These are phyloP conservation scores for Suillus sp. DNA, from an alignment of 768 basidiomycete species.

Conservation along the genomic window DNA sequence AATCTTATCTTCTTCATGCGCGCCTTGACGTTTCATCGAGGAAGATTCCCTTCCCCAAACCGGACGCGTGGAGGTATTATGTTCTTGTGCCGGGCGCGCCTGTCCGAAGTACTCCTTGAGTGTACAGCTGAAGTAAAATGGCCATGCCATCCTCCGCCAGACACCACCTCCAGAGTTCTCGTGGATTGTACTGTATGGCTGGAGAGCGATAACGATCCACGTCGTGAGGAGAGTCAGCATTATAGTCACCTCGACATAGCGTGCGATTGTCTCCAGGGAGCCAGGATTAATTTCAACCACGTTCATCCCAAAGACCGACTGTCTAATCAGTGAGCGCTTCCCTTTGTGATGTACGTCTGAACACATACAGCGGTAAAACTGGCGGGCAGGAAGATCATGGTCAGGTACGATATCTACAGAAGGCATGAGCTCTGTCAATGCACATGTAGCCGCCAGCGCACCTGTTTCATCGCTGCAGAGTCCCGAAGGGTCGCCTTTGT, in stretches of 20 bases:
- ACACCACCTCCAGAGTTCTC: background rate
- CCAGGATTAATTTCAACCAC: slow-evolving; percentile 30
- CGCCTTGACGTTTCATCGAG: too few species aligned
- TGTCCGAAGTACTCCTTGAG: background rate
- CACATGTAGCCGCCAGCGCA: slow-evolving; percentile 11
- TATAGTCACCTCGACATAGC: slow-evolving; percentile 43
- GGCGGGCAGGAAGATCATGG: slow-evolving; percentile 63
- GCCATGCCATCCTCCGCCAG: slow-evolving; percentile 25
- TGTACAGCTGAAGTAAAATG: slow-evolving; percentile 12
- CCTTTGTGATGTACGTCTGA: background rate
- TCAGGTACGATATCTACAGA: slow-evolving; percentile 54
- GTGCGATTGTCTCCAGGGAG: slow-evolving; percentile 33
- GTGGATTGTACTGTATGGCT: slow-evolving; percentile 33
- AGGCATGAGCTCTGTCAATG: background rate
- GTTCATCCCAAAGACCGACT: slow-evolving; percentile 35
- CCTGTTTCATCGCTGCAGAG: slow-evolving; percentile 42
- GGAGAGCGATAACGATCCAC: slow-evolving; percentile 56
- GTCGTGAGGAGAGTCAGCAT: slow-evolving; percentile 48
- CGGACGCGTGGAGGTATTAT: background rate
- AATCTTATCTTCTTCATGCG: background rate
- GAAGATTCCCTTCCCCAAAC: background rate
- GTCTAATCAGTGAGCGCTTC: slow-evolving; percentile 19
- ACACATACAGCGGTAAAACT: slow-evolving; percentile 41
- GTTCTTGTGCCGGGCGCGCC: background rate
- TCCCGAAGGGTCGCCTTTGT: slow-evolving; percentile 47